Base-by-base conservation (phyloP, 129 eudicot species). In the Ambrosia artemisiifolia region DNA sequence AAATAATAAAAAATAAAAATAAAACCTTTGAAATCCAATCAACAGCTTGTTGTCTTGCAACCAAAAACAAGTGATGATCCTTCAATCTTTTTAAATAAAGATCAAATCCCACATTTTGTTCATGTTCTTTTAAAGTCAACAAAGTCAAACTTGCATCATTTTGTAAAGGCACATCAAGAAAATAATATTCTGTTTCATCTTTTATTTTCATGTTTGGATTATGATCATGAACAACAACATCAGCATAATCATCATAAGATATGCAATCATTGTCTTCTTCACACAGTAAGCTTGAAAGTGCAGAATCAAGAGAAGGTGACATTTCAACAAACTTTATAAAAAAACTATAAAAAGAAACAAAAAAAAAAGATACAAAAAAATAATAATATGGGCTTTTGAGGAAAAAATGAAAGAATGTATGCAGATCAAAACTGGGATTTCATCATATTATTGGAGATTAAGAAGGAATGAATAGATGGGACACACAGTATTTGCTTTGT, bases 11-110 rank as follows among this genome's bases (percentile, higher is more conserved):
- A 11, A 7, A 6, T 48, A 19, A 51, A 84, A 60, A 73, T 70
- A 84, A 30, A 56, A 88, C 95, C 95, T 86, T 88, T 62, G 42
- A 53, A 79, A 88, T 88, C 91, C 89, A 88, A 79, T 81, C 79
- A 79, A 88, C 76, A 36, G 87, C 88, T 48, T 88, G 78, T 55
- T 78, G 75, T 54, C 95, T 83, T 57, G 84, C 78, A 59, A 66
- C 81, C 82, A 83, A 73, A 50, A 81, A 83, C 82, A 85, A 75
- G 62, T 57, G 85, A 34, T 87, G 88, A 85, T 65, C 51, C 60
- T 73, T 85, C 78, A 88, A 64, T 71, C 83, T 83, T 24, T 75
- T 51, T 65, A 79, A 74, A 74, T 85, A 88, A 84, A 79, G 71
- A 70, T 38, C 82, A 79, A 53, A 32, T 59, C 67, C 85, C 79